Base-by-base conservation (phyloP, 345 rosid genomes). In the Dovyalis caffra region DNA sequence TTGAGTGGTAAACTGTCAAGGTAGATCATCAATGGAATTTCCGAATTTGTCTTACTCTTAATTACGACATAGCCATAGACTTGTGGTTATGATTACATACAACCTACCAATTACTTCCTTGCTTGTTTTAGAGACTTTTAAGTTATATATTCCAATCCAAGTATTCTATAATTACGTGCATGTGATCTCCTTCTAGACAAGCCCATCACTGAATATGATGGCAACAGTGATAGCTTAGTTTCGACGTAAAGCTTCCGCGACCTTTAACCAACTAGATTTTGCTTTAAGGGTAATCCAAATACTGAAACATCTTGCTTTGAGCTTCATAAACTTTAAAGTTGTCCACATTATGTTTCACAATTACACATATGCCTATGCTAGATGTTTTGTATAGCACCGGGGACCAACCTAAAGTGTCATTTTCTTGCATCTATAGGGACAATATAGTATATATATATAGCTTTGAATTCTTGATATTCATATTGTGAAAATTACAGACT, bases 171-270 rank as follows among this genome's bases (percentile, higher is more conserved):
- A 12, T 43, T 43, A 43, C 18, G 14, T 28, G 40, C 56, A 37
- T 8, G 11, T 14, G 23, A 43, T 70, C 43, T n/a, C n/a, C n/a
- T 78, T 78, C 71, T 31, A 71, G 64, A 53, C 28, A 74, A 65
- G 57, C 49, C 60, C 78, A 38, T 64, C 43, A 43, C 23, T 23
- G 58, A 64, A 32, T 64, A 79, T 74, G 83, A 81, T 79, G 69
- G 32, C 43, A 8, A n/a, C 61, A 31, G 5, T 3, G 81, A 31
- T 86, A 75, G 64, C 92, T 89, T 92, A 62, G 86, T 84, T 90
- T 90, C 77, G 82, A 89, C 87, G 88, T 81, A 87, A 90, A 88
- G 96, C 74, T 80, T 90, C 68, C 40, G 49, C 67, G 71, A 73
- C 84, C 62, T 69, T 68, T 63, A 70, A 77, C 81, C 80, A 68